These are phyloP conservation scores for Solanum appendiculatum DNA, from an alignment of 257 asterid genomes.

Conservation along the genomic window DNA sequence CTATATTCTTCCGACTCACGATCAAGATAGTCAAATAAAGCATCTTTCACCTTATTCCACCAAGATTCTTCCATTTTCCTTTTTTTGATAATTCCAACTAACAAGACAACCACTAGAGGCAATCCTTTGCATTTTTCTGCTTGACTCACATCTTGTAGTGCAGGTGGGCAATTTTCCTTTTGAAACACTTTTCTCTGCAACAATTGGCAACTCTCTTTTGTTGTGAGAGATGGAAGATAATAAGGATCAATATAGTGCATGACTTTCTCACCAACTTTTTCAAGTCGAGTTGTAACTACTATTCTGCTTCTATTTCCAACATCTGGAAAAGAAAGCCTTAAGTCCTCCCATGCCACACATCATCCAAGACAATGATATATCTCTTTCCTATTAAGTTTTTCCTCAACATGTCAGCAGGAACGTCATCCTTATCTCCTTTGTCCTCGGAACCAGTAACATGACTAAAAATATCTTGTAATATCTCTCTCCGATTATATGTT, in stretches of 20 bases:
- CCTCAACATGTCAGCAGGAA: background rate
- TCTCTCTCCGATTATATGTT: background rate
- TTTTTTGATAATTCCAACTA: background rate
- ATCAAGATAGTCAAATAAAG: background rate
- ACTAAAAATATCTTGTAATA: background rate
- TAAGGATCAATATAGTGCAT: background rate
- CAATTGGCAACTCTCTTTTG: background rate
- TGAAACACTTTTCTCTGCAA: background rate
- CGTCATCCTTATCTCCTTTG: background rate
- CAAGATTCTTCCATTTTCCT: background rate
- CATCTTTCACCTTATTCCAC: background rate
- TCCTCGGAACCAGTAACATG: background rate
- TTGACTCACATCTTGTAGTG: background rate
- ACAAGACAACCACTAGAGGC: background rate
- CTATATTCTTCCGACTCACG: background rate
- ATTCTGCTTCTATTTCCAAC: background rate
- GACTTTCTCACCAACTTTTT: background rate
- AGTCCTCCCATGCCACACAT: slow-evolving; percentile 2
- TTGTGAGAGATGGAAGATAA: background rate
- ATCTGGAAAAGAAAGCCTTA: background rate
- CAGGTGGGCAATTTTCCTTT: background rate
- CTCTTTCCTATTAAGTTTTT: background rate
- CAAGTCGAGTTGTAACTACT: background rate
- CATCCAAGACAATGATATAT: background rate
- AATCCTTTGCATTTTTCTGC: background rate